phyloP scores from a whole-genome alignment of 116 monocot genomes.

The Phalaenopsis hybrid region DNA sequence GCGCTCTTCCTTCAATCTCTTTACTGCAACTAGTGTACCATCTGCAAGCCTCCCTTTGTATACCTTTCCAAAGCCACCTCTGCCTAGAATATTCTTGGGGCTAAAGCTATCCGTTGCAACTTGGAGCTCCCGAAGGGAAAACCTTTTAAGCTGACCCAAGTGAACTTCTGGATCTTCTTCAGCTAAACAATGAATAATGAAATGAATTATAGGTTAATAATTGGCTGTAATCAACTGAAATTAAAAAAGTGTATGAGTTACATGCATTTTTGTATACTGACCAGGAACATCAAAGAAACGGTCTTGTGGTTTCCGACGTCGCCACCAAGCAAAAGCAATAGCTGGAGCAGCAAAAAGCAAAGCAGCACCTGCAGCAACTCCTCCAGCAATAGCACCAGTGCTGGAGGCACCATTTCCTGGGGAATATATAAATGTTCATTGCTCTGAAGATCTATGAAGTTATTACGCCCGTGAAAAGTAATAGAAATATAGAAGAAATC shows the following conservation, averaged over 20 bases:
- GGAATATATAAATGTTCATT: neutral
- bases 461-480: too few species aligned
- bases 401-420: slow-evolving; percentile 52
- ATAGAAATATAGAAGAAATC: neutral
- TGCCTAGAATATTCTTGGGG: slow-evolving; percentile 71
- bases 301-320: slow-evolving; percentile 73
- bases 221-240: neutral
- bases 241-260: neutral
- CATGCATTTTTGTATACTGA: slow-evolving; percentile 16
- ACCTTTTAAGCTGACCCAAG: slow-evolving; percentile 83
- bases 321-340: slow-evolving; percentile 87
- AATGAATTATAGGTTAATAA: neutral
- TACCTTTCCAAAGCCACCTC: slow-evolving; percentile 89
- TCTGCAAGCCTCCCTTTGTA: slow-evolving; percentile 85
- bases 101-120: slow-evolving; percentile 88
- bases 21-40: slow-evolving; percentile 83
- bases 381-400: slow-evolving; percentile 84
- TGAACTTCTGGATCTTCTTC: slow-evolving; percentile 92
- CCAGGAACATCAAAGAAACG: slow-evolving; percentile 94
- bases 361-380: slow-evolving; percentile 84
- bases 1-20: slow-evolving; percentile 84
- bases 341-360: slow-evolving; percentile 83
- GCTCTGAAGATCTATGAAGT: too few species aligned
- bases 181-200: slow-evolving; percentile 33
- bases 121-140: slow-evolving; percentile 82